Percentiles rank a stretch among this genome's conserved stretches.
Evolutionary conservation across 352 stramenopile genomes (phyloP).

Genomic region (Globisporangium middletonii): DNA sequence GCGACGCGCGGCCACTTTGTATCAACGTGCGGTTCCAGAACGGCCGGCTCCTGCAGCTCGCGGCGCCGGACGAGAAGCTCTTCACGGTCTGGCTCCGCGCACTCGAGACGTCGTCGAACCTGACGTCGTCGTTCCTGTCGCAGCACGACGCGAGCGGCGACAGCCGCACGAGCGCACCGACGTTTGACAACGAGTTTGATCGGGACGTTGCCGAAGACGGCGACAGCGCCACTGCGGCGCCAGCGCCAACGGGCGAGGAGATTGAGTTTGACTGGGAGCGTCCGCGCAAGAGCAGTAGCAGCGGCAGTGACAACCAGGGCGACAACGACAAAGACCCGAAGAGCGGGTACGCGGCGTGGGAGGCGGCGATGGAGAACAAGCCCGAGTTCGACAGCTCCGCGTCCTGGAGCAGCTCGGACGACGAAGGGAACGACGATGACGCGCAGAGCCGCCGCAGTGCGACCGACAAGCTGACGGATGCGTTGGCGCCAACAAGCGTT

Average conservation of each 20-base stretch:
- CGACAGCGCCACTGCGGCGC: no score
- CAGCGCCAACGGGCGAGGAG: neutral
- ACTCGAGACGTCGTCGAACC: slow-evolving; percentile 46
- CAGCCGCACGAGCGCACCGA: slow-evolving; percentile 1
- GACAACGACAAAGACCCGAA: slow-evolving; percentile 23
- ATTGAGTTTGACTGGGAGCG: no score
- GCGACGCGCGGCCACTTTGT: slow-evolving; percentile 54
- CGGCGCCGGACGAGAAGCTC: slow-evolving; percentile 42
- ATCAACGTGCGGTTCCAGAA: slow-evolving; percentile 73
- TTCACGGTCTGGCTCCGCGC: slow-evolving; percentile 54
- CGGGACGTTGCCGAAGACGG: slow-evolving; percentile 24
- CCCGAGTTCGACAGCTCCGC: slow-evolving; percentile 20
- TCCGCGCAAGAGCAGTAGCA: no score
- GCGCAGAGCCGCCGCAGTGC: neutral
- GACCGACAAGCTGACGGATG: neutral
- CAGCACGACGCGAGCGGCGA: slow-evolving; percentile 24
- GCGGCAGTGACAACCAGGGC: slow-evolving; percentile 23
- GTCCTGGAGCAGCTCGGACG: slow-evolving; percentile 28
- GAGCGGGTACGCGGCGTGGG: slow-evolving; percentile 37
- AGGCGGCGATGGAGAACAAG: slow-evolving; percentile 51
- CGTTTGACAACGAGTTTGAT: slow-evolving; percentile 57
- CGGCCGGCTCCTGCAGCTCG: slow-evolving; percentile 56
- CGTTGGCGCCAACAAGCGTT: neutral
- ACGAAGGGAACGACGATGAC: slow-evolving; percentile 7
- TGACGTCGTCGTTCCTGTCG: slow-evolving; percentile 55